These are phyloP conservation scores for Euptelea pleiosperma DNA, from an alignment of 164 flowering plant species.

Conservation along the genomic window DNA sequence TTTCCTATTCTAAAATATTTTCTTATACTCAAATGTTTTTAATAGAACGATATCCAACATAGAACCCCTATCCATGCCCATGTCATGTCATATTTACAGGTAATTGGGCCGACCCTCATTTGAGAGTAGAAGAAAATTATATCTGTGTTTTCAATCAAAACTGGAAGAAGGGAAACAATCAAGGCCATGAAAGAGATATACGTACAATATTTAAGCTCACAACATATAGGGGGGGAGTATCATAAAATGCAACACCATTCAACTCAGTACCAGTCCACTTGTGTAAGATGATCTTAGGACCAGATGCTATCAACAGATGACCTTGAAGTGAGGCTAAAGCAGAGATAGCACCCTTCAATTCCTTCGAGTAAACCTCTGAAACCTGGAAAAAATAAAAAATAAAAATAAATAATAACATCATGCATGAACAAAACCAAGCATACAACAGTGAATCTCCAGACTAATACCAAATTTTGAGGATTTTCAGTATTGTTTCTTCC, in stretches of 20 bases:
- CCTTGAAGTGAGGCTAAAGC: slow-evolving; percentile 97
- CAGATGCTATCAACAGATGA: slow-evolving; percentile 87
- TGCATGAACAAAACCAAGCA: not conserved
- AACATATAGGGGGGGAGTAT: slow-evolving; percentile 90
- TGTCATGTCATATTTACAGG: too few relatives aligned
- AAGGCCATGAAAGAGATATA: slow-evolving; percentile 11
- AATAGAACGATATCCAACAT: too few relatives aligned
- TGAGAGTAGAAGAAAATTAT: too few relatives aligned
- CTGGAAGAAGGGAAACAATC: not conserved
- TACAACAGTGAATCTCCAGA: not conserved
- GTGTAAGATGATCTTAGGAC: slow-evolving; percentile 93
- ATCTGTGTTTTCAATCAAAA: too few relatives aligned
- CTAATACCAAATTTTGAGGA: slow-evolving; percentile 58
- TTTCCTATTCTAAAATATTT: too few relatives aligned
- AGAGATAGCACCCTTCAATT: slow-evolving; percentile 94
- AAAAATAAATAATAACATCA: not conserved
- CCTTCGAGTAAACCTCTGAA: slow-evolving; percentile 91
- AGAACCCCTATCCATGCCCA: too few relatives aligned
- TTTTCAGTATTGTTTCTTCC: slow-evolving; percentile 60
- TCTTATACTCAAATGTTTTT: too few relatives aligned
- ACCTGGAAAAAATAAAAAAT: slow-evolving; percentile 40
- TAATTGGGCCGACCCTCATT: not conserved
- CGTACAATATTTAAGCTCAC: slow-evolving; percentile 97
- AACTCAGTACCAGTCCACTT: slow-evolving; percentile 94
- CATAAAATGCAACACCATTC: slow-evolving; percentile 88